Base-by-base conservation (phyloP, 164 flowering plant species). In the Chimonanthus praecox region DNA sequence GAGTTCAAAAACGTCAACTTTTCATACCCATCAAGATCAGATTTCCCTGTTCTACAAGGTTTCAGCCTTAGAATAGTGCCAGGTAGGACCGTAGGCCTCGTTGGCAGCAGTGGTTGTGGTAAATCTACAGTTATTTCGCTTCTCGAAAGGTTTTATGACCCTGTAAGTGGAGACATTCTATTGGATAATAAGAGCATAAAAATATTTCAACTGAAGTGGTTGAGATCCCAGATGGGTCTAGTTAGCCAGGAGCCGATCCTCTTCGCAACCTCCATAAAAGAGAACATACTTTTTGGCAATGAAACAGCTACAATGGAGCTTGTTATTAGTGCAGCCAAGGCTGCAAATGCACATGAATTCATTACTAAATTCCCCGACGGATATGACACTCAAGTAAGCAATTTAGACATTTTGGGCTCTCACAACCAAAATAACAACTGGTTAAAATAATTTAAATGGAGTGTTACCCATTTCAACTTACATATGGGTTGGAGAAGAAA, bases 21-120 rank as follows among this genome's bases (percentile, higher is more conserved):
- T 33, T 71, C 74, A 21, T 88, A 88, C 49, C 91, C 88, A 54
- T 84, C 87, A 10, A 77, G 91, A 68, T 88, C 87, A 3, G 86
- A 80, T 49, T 77, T 77, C 21, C 74, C 76, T 44, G 71, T 88
- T 62, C 73, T 88, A n/a, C 76, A 71, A 70, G 83, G 80, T 10
- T 72, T 87, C 72, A 80, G 73, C 74, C 79, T 86, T 15, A 72
- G 44, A 65, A 77, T 84, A 49, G 78, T 75, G 7, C 79, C 85
- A 0, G 83, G 87, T 15, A 78, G 80, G 73, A 83, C 82, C 2
- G 76, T 85, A 16, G 90, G 85, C n/a, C 80, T 87, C 54, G 90
- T 86, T 9, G 90, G 89, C 3, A 82, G 87, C 58, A 86, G 88
- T 54, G 91, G 89, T 15, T 88, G 88, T 2, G 91, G 91, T 16